These are phyloP conservation scores for Limonium bicolor DNA, from an alignment of 148 eudicot genomes.

Conservation along the genomic window DNA sequence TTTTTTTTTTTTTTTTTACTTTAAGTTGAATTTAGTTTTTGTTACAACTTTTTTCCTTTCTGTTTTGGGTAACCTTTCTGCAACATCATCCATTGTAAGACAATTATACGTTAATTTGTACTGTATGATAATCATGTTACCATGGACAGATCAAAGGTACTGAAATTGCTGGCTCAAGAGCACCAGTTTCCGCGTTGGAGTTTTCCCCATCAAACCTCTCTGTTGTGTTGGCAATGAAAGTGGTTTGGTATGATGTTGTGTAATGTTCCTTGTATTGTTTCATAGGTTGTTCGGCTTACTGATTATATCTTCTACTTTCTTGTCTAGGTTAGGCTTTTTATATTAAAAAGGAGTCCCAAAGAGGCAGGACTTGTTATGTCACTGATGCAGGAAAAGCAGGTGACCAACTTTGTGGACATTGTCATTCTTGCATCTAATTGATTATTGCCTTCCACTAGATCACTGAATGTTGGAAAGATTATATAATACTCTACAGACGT, in stretches of 20 bases:
- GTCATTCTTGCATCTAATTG: neutral
- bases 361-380: conserved; percentile 26
- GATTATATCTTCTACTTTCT: neutral
- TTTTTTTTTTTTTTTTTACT: neutral
- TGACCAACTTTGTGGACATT: conserved; percentile 3
- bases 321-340: conserved; percentile 51
- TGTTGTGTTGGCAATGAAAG: conserved; percentile 57
- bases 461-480: too few species aligned
- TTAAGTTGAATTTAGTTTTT: too few species aligned
- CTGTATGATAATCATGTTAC: conserved; percentile 1
- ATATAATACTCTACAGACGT: too few species aligned
- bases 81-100: neutral
- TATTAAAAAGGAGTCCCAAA: conserved; percentile 21
- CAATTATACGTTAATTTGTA: too few species aligned
- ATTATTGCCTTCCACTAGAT: too few species aligned
- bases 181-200: conserved; percentile 73
- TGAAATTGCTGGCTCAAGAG: conserved; percentile 35
- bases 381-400: conserved; percentile 58
- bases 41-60: neutral
- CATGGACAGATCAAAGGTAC: conserved; percentile 40
- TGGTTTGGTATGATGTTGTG: conserved; percentile 45
- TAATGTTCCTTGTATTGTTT: neutral
- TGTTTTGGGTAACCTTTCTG: neutral
- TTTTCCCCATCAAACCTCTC: conserved; percentile 34
- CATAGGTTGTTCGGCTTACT: too few species aligned